These are phyloP conservation scores for Epichloe gansuensis DNA, from an alignment of 2,329 filamentous ascomycete genomes.

Conservation along the genomic window DNA sequence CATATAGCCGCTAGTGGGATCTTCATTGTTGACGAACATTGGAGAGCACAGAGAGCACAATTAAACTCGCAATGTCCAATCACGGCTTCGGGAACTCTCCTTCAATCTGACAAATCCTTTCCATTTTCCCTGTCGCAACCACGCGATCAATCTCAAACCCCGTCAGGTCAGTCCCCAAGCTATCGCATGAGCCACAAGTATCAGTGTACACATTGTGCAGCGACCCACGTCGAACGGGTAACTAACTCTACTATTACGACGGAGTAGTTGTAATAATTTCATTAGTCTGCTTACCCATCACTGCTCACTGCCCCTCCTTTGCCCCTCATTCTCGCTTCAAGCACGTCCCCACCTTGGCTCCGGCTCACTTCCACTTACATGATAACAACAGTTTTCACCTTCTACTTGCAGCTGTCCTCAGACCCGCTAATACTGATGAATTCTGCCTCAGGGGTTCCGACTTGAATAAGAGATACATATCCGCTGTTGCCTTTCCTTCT, in stretches of 20 bases:
- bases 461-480: constrained; percentile 1
- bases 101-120: no score
- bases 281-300: background rate
- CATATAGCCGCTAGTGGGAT: background rate
- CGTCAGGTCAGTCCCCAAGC: no score
- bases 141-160: no score
- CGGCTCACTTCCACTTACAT: background rate
- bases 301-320: background rate
- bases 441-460: background rate
- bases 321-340: background rate
- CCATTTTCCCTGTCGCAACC: no score
- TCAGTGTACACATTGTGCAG: no score
- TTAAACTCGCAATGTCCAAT: no score
- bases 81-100: no score
- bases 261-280: no score
- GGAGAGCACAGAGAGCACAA: no score
- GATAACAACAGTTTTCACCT: constrained; percentile 4
- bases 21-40: background rate
- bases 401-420: constrained; percentile 2
- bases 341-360: background rate
- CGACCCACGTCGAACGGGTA: no score
- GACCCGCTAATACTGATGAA: background rate
- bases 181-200: no score
- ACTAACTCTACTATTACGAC: no score
- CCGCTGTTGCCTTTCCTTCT: background rate